Base-by-base conservation (phyloP, 75 land plant genomes). In the Ceratopteris richardii region DNA sequence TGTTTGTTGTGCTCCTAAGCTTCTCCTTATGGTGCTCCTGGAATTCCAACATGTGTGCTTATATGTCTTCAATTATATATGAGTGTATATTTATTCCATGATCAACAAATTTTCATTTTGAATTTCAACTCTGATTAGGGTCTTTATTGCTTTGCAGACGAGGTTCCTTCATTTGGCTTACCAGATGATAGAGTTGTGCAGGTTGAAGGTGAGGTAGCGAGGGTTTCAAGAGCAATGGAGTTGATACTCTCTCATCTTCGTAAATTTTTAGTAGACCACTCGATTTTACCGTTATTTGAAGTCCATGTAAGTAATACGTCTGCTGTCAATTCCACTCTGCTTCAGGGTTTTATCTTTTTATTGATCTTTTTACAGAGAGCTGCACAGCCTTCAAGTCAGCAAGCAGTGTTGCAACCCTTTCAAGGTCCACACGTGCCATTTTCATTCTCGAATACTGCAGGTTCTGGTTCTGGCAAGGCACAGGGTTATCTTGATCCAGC, bases 131-230 rank as follows among this genome's bases (percentile, higher is more conserved):
- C 14, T 46, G 17, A 46, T 18, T 5, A 21, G 18, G 14, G 3
- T 46, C 3, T 46, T 46, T 5, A 46, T 21, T 18, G 25, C 33
- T 0, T 52, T 68, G n/a, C 82, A 88, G 94, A 85, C 59, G 90
- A 85, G 54, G 44, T 93, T 14, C 95, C 95, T 58, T 63, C 54
- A 36, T 92, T 75, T 89, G 90, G 70, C 23, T 51, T 74, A 18
- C 31, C 77, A 7, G 97, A 92, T 64, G 97, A 92, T 39, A 83
- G 96, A 63, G 74, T 89, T 58, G 82, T 92, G 22, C 96, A 92
- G 47, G 67, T 92, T 36, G 86, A 88, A 17, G 97, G 97, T 27
- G 97, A 92, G 62, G 43, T 78, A 19, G n/a, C 48, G 21, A 80
- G 82, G 60, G 97, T 89, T 56, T 74, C 60, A 19, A 82, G 80